These are phyloP conservation scores for Microstegium vimineum DNA, from an alignment of 176 grass and related monocot genomes.

Conservation along the genomic window DNA sequence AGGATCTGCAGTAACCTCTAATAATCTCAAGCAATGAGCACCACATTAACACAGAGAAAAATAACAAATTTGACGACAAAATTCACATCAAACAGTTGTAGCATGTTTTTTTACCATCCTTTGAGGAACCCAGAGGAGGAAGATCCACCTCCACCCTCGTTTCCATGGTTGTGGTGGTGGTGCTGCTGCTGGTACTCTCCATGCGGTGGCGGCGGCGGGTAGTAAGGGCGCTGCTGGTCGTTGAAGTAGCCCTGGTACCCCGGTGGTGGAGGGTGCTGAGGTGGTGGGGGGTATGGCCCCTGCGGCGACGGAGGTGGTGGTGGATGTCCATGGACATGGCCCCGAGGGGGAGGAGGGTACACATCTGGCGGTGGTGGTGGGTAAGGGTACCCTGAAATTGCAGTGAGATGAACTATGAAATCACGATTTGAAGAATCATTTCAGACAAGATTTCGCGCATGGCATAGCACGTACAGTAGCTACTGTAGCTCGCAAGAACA, in stretches of 20 bases:
- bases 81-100: neutral
- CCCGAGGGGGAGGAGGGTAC: conserved; percentile 25
- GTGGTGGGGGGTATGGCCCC: conserved; percentile 13
- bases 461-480: neutral
- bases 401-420: neutral
- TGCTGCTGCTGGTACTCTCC: neutral
- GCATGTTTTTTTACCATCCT: conserved; percentile 28
- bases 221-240: conserved; percentile 24
- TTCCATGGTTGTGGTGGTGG: neutral
- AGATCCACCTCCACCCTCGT: neutral
- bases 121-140: conserved; percentile 30
- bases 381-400: conserved; percentile 28
- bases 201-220: conserved; percentile 6
- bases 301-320: conserved; percentile 15
- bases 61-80: neutral
- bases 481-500: neutral
- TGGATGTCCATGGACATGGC: neutral
- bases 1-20: neutral
- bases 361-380: conserved; percentile 9
- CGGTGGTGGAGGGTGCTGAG: conserved; percentile 17
- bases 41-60: too few species aligned
- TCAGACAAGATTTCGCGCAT: neutral
- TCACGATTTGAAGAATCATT: neutral
- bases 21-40: too few species aligned
- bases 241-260: conserved; percentile 48